Evolutionary conservation across 805 yeast genomes (phyloP).

Genomic region (Candida nonsorbophila): DNA sequence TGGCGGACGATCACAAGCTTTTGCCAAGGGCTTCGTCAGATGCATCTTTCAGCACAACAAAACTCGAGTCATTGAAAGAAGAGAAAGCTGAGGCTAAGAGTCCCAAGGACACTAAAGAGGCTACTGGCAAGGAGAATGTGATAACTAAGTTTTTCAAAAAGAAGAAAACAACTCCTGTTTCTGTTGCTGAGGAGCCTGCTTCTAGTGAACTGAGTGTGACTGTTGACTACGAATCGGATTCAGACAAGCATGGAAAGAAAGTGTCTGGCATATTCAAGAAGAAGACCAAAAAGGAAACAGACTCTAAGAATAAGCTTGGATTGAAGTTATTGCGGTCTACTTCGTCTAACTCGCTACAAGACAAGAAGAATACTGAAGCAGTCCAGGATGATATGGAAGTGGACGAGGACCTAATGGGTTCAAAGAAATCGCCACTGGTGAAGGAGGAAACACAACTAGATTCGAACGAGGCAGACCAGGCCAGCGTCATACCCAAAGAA

Average conservation of each 20-base stretch:
- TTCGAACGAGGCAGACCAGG: slow-evolving; percentile 3
- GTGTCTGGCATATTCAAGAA: slow-evolving; percentile 13
- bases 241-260: slow-evolving; percentile 4
- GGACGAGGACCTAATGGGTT: slow-evolving; percentile 1
- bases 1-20: too few species aligned
- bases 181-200: slow-evolving; percentile 3
- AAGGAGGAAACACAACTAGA: slow-evolving; percentile 1
- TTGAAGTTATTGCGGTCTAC: slow-evolving; percentile 7
- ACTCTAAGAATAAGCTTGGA: slow-evolving; percentile 9
- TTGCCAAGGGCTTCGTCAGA: too few species aligned
- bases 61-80: too few species aligned
- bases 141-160: slow-evolving; percentile 37
- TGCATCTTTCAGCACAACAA: too few species aligned
- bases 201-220: slow-evolving; percentile 13
- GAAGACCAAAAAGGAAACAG: slow-evolving; percentile 8
- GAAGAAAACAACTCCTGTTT: slow-evolving; percentile 17
- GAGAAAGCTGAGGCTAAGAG: slow-evolving; percentile 8
- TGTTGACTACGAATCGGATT: slow-evolving; percentile 22
- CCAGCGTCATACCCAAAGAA: background rate
- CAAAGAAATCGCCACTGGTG: background rate
- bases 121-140: slow-evolving; percentile 31
- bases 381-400: slow-evolving; percentile 4
- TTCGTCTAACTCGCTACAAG: slow-evolving; percentile 7
- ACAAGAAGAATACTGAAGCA: slow-evolving; percentile 2
- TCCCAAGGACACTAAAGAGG: slow-evolving; percentile 7